Conservation (phyloP, 352 stramenopile species). For the Phytophthora pisi region DNA sequence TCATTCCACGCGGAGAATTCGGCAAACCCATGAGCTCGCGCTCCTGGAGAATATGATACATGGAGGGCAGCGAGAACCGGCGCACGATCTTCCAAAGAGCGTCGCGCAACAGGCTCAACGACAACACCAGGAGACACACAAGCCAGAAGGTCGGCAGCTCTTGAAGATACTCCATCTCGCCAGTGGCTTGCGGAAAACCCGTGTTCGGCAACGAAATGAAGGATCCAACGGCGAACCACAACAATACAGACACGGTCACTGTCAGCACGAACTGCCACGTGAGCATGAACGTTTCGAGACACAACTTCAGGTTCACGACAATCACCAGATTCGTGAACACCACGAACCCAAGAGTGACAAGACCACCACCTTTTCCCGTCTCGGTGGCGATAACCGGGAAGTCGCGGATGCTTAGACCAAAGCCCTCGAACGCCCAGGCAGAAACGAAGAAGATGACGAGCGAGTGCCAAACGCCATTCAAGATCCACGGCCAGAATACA, state of each 20-base stretch:
- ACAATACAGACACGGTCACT: conserved; percentile 52
- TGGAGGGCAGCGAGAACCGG: conserved; percentile 63
- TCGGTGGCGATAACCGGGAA: conserved; percentile 43
- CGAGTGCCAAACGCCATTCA: conserved; percentile 85
- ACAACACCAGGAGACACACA: conserved; percentile 62
- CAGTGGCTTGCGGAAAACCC: conserved; percentile 63
- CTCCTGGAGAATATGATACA: conserved; percentile 83
- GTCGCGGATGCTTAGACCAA: conserved; percentile 27
- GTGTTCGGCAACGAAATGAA: conserved; percentile 58
- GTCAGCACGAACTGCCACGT: conserved; percentile 78
- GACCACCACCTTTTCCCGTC: conserved; percentile 53
- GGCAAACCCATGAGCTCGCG: conserved; percentile 66
- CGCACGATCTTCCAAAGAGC: conserved; percentile 77
- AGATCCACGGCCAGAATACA: conserved; percentile 88
- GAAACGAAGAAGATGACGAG: conserved; percentile 86
- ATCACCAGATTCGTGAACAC: conserved; percentile 84
- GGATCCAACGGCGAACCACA: conserved; percentile 73
- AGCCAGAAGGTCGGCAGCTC: conserved; percentile 66
- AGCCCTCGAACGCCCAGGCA: conserved; percentile 63
- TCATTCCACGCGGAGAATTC: conserved; percentile 63
- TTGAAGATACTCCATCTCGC: conserved; percentile 75
- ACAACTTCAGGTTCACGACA: conserved; percentile 81
- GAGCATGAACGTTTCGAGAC: conserved; percentile 73
- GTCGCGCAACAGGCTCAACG: conserved; percentile 69
- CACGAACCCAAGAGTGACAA: conserved; percentile 75